These are phyloP conservation scores for Aspergillus conjunctus DNA, from an alignment of 495 filamentous ascomycete genomes.

Conservation along the genomic window DNA sequence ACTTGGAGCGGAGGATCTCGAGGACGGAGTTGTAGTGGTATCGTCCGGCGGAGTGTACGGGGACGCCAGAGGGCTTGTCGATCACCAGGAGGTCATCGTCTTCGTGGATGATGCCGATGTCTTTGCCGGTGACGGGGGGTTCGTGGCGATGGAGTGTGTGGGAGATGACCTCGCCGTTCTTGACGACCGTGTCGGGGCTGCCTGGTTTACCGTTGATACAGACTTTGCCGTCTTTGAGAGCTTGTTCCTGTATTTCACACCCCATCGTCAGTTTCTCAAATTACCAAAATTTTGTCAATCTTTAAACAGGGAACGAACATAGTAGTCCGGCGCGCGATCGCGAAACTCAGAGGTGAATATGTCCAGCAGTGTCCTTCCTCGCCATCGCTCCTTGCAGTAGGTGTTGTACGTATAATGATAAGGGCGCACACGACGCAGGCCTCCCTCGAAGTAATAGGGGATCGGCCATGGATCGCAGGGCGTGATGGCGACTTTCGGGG, in stretches of 20 bases:
- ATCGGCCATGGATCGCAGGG: slow-evolving; percentile 58
- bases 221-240: slow-evolving; percentile 76
- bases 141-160: slow-evolving; percentile 97
- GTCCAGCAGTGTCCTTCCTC: slow-evolving; percentile 72
- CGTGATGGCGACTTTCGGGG: slow-evolving; percentile 59
- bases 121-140: slow-evolving; percentile 80
- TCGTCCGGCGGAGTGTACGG: slow-evolving; percentile 90
- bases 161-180: slow-evolving; percentile 83
- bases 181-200: slow-evolving; percentile 59
- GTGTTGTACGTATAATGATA: slow-evolving; percentile 96
- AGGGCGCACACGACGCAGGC: slow-evolving; percentile 74
- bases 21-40: slow-evolving; percentile 94
- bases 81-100: slow-evolving; percentile 91
- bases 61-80: slow-evolving; percentile 92
- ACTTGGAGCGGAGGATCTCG: slow-evolving; percentile 86
- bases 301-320: slow-evolving; percentile 51
- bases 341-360: slow-evolving; percentile 85
- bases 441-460: slow-evolving; percentile 75
- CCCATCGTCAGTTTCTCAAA: neutral
- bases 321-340: slow-evolving; percentile 84
- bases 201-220: slow-evolving; percentile 69
- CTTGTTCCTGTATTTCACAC: slow-evolving; percentile 57
- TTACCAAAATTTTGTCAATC: neutral
- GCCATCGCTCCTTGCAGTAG: slow-evolving; percentile 88
- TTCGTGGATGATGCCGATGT: slow-evolving; percentile 83